Base-by-base conservation (phyloP, 129 eudicot genomes). In the Ambrosia artemisiifolia region DNA sequence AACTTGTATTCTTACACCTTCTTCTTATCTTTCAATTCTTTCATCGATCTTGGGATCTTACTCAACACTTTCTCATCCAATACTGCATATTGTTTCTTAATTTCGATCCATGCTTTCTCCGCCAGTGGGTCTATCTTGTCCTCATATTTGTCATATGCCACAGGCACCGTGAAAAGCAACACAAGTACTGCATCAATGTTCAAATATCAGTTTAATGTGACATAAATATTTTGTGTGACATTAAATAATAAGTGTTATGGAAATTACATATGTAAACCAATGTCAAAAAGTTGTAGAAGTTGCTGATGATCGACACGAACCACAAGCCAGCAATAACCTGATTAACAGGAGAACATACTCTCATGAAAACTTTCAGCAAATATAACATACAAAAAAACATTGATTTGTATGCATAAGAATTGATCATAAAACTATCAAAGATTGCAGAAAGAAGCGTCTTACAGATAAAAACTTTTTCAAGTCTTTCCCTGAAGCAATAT, bases 261-360 rank as follows among this genome's bases (percentile, higher is more conserved):
- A n/a, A 30, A 43, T 79, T 95, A 88, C 99, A 57, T 77, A 83
- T 84, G 67, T 90, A 95, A 73, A 86, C 76, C 81, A 95, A 82
- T 24, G 99, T 90, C 88, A 95, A 85, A 87, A 95, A 86, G 84
- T 77, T 88, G 71, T 68, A 83, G 77, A 80, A 83, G 79, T 93
- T 73, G 40, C 99, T 93, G 80, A 95, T 17, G 59, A 90, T 48
- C 6, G 99, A 95, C 68, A 91, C 82, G 20, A 95, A 33, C 97
- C 97, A 95, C 80, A 88, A 74, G 36, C 97, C 97, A 75, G 89
- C 88, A 53, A 95, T 83, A 61, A 90, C 94, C 99, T 95, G 79
- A 46, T 63, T 14, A 65, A 63, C 35, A 48, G 66, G 17, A 32
- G 32, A 17, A 61, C 44, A 74, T 6, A 48, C 49, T 28, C 13